These are phyloP conservation scores for Paraphoma sp. DNA, from an alignment of 2,329 filamentous ascomycete genomes.

Conservation along the genomic window DNA sequence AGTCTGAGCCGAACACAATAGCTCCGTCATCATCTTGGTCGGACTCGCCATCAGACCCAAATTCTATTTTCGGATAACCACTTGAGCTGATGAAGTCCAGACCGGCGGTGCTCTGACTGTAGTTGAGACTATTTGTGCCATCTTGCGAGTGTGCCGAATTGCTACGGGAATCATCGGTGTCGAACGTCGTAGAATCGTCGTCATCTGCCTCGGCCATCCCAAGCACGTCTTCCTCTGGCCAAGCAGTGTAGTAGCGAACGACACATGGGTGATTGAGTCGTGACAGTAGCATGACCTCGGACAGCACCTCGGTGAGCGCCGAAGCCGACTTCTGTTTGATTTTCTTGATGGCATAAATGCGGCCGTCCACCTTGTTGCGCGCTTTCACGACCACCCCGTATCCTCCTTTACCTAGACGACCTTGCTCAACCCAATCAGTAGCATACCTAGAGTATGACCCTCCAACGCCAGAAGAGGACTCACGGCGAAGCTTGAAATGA, in stretches of 20 bases:
- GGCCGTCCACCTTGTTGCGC: slow-evolving; percentile 89
- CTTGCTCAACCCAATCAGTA: slow-evolving; percentile 90
- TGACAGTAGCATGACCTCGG: slow-evolving; percentile 88
- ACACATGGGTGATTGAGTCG: slow-evolving; percentile 87
- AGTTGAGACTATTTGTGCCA: slow-evolving; percentile 56
- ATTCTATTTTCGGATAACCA: slow-evolving; percentile 77
- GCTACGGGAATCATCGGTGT: slow-evolving; percentile 32
- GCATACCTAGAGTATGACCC: slow-evolving; percentile 74
- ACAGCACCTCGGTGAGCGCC: slow-evolving; percentile 78
- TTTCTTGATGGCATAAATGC: slow-evolving; percentile 96
- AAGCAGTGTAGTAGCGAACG: slow-evolving; percentile 93
- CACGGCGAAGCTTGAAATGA: slow-evolving; percentile 41
- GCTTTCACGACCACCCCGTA: slow-evolving; percentile 97
- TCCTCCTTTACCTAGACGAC: slow-evolving; percentile 86
- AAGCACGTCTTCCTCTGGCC: slow-evolving; percentile 75
- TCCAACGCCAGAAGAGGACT: slow-evolving; percentile 42
- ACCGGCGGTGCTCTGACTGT: slow-evolving; percentile 73
- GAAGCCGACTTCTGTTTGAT: slow-evolving; percentile 82
- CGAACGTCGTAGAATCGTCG: slow-evolving; percentile 37
- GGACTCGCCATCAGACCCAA: slow-evolving; percentile 67
- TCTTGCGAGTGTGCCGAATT: slow-evolving; percentile 35
- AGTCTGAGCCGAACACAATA: slow-evolving; percentile 49
- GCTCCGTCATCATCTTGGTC: slow-evolving; percentile 43
- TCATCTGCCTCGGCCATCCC: slow-evolving; percentile 52
- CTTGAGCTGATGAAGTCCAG: slow-evolving; percentile 94